Conservation (phyloP, 805 yeast species). For the Candida palmyrensis region DNA sequence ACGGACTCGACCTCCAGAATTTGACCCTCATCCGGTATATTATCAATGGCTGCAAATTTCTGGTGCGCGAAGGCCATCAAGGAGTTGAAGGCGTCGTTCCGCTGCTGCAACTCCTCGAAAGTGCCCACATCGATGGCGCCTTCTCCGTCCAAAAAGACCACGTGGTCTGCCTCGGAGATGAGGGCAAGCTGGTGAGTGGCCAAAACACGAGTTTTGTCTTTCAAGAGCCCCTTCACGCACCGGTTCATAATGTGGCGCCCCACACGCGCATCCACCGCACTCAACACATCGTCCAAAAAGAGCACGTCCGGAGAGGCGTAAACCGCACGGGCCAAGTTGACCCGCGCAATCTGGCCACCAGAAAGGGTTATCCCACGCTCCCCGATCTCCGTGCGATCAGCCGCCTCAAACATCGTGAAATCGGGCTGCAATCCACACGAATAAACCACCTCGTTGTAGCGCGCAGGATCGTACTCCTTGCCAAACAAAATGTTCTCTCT, state of each 20-base stretch:
- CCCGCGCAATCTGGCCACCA: slow-evolving; percentile 36
- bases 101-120: slow-evolving; percentile 16
- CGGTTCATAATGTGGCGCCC: slow-evolving; percentile 31
- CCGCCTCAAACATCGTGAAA: slow-evolving; percentile 27
- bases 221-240: slow-evolving; percentile 23
- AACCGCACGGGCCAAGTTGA: slow-evolving; percentile 32
- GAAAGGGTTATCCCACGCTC: slow-evolving; percentile 34
- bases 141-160: slow-evolving; percentile 27
- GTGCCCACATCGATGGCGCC: slow-evolving; percentile 28
- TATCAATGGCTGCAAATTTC: slow-evolving; percentile 7
- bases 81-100: slow-evolving; percentile 21
- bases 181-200: slow-evolving; percentile 34
- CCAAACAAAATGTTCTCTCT: slow-evolving; percentile 31
- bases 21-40: slow-evolving; percentile 27
- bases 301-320: slow-evolving; percentile 25
- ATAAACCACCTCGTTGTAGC: slow-evolving; percentile 22
- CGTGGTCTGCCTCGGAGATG: slow-evolving; percentile 26
- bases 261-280: slow-evolving; percentile 36
- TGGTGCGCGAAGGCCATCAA: slow-evolving; percentile 25
- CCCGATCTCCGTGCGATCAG: slow-evolving; percentile 33
- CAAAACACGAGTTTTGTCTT: slow-evolving; percentile 26
- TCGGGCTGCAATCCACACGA: slow-evolving; percentile 28
- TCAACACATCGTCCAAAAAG: slow-evolving; percentile 29
- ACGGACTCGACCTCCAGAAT: slow-evolving; percentile 9
- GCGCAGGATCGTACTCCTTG: slow-evolving; percentile 14